Percentiles rank a stretch among this genome's conserved stretches.
Conservation (phyloP, 2,329 filamentous ascomycete genomes). For the Myriosclerotinia scirpicola region DNA sequence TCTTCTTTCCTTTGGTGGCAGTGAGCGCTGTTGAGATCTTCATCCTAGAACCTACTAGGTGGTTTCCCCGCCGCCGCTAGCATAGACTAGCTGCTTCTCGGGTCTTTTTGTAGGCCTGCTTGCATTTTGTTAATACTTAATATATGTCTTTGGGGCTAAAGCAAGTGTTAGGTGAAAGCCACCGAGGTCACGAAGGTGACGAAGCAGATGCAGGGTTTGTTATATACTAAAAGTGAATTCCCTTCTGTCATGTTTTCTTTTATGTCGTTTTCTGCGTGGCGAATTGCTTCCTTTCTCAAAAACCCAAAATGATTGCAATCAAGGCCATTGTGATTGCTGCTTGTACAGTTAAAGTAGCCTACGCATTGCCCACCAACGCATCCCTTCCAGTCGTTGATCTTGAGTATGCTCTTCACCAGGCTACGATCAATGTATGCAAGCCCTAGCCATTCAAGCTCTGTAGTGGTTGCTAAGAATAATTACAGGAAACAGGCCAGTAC, state of each 20-base stretch:
- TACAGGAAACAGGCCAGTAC: constrained; percentile 39
- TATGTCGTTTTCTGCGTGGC: background rate
- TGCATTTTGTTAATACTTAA: background rate
- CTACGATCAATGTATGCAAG: constrained; percentile 37
- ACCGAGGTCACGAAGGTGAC: background rate
- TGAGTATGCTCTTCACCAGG: constrained; percentile 38
- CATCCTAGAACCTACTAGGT: background rate
- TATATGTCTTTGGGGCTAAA: background rate
- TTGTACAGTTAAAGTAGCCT: constrained; percentile 1
- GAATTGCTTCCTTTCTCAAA: constrained; percentile 7
- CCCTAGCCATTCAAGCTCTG: background rate
- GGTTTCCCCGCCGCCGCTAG: background rate
- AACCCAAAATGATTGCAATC: constrained; percentile 17
- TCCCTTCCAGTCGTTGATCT: constrained; percentile 38
- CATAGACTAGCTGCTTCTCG: background rate
- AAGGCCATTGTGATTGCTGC: constrained; percentile 10
- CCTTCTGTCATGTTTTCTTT: background rate
- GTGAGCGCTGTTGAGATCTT: background rate
- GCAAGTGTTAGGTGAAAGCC: constrained; percentile 2
- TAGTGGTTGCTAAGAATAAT: constrained; percentile 21
- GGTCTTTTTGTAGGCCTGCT: background rate
- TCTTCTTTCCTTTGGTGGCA: background rate
- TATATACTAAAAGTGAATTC: constrained; percentile 9
- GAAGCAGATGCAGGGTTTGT: background rate
- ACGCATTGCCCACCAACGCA: constrained; percentile 15